A percentile compares a stretch with the other conserved stretches of the same genome.
These are phyloP conservation scores for Pseudogymnoascus sp. DNA, from an alignment of 2,329 filamentous ascomycete genomes.

Conservation along the genomic window DNA sequence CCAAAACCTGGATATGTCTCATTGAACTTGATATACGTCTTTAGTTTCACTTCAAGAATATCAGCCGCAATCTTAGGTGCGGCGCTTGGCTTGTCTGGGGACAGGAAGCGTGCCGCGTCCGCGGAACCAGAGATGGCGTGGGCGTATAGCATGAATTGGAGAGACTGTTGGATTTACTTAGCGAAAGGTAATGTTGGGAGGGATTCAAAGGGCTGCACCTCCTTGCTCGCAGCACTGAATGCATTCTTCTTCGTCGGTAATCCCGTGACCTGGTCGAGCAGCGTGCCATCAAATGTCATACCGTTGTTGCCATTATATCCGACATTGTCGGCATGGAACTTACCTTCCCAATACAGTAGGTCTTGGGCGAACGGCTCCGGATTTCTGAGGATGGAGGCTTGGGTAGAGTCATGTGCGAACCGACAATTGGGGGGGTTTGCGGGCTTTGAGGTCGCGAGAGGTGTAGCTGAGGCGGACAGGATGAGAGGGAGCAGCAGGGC, in stretches of 20 bases:
- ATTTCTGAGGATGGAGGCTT: slow-evolving; percentile 24
- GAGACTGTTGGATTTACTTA: slow-evolving; percentile 22
- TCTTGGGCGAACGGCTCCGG: slow-evolving; percentile 30
- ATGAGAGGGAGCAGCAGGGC: not conserved
- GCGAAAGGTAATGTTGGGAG: not conserved
- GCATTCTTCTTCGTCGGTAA: slow-evolving; percentile 29
- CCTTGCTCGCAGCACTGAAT: slow-evolving; percentile 34
- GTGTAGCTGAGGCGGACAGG: slow-evolving; percentile 2
- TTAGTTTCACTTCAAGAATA: slow-evolving; percentile 33
- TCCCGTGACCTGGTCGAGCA: slow-evolving; percentile 32
- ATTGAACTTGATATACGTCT: slow-evolving; percentile 34
- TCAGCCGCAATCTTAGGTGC: slow-evolving; percentile 29
- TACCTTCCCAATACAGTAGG: slow-evolving; percentile 37
- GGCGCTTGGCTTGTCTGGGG: slow-evolving; percentile 25
- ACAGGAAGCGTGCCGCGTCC: slow-evolving; percentile 33
- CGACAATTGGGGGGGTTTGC: slow-evolving; percentile 18
- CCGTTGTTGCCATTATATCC: slow-evolving; percentile 35
- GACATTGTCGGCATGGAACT: slow-evolving; percentile 35
- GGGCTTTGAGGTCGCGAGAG: not conserved
- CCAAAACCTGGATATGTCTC: slow-evolving; percentile 34
- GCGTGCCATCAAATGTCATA: slow-evolving; percentile 35
- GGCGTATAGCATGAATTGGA: slow-evolving; percentile 37
- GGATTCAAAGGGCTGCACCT: slow-evolving; percentile 17
- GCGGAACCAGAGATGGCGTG: slow-evolving; percentile 32
- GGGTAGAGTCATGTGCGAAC: slow-evolving; percentile 20